These are phyloP conservation scores for Emmonsia crescens DNA, from an alignment of 2,329 filamentous ascomycete genomes.

Conservation along the genomic window DNA sequence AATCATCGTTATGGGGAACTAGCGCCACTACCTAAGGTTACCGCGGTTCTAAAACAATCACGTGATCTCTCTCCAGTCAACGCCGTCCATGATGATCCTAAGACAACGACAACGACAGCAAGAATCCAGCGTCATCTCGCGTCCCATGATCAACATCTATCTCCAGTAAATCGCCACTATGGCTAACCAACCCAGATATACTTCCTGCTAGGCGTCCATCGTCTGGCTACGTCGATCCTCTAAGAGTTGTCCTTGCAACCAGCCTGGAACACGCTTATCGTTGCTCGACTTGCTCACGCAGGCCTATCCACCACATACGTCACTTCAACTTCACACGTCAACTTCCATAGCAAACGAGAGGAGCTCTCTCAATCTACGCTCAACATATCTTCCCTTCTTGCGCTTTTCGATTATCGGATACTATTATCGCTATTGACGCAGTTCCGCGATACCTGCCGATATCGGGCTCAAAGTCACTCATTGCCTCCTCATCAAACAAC, in stretches of 20 bases:
- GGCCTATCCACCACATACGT: conserved; percentile 13
- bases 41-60: conserved; percentile 17
- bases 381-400: background rate
- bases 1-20: conserved; percentile 17
- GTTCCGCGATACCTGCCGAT: background rate
- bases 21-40: conserved; percentile 28
- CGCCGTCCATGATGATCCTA: conserved; percentile 7
- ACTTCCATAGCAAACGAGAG: background rate
- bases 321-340: background rate
- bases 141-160: conserved; percentile 8
- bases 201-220: conserved; percentile 33
- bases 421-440: background rate
- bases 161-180: conserved; percentile 11
- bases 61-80: conserved; percentile 24
- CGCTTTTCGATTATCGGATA: background rate
- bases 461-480: background rate
- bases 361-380: background rate
- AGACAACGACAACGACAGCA: conserved; percentile 9
- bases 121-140: conserved; percentile 9
- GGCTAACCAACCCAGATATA: conserved; percentile 14
- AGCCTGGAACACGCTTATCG: conserved; percentile 35
- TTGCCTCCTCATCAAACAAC: background rate
- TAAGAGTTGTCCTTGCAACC: conserved; percentile 35
- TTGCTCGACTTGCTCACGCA: conserved; percentile 34
- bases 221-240: conserved; percentile 35